Evolutionary conservation across 352 stramenopile genomes (phyloP), one percentile per base, ranked within the genome.

Genomic region (Peronospora tabacina): DNA sequence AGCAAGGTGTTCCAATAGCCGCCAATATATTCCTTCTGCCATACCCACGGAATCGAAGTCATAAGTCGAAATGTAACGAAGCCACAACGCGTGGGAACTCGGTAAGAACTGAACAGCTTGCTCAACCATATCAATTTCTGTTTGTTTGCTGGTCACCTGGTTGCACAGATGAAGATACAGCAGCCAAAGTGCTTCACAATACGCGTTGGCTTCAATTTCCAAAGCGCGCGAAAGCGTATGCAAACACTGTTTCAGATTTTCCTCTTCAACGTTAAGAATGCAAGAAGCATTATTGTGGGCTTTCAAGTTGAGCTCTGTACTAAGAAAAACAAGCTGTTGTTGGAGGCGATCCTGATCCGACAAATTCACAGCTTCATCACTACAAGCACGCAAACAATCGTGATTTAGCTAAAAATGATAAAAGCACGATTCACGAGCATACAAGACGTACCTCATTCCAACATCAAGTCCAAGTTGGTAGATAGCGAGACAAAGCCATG

Each of bases 401-500:
- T 6, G 29, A 12, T 35, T 19, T 44, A 26, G 56, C 10, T 37
- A 13, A 26, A 38, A 8, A 47, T 19, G 17, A 1, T 7, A 12
- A 37, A n/a, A 15, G 28, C 28, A 32, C 10, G 7, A 8, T 32
- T 16, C 12, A 9, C 30, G 7, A n/a, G 30, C 12, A 36, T 5
- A 10, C 20, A 49, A 22, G 15, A 41, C 54, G 32, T 61, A 77
- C 71, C 69, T 75, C 1, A 55, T 26, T 5, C 40, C 55, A 41
- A 69, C 44, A 42, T 77, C 67, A 28, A 83, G 54, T 13, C 72
- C 52, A 32, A 83, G 62, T 20, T 83, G 65, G 32, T 58, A 57
- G 30, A 83, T 66, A 33, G 72, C 70, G n/a, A 83, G 42, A 41
- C 70, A 49, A 19, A 83, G 52, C 72, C 72, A 83, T 1, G 67